Base-by-base conservation (phyloP, 768 basidiomycete genomes). In the Clitopilus hobsonii region DNA sequence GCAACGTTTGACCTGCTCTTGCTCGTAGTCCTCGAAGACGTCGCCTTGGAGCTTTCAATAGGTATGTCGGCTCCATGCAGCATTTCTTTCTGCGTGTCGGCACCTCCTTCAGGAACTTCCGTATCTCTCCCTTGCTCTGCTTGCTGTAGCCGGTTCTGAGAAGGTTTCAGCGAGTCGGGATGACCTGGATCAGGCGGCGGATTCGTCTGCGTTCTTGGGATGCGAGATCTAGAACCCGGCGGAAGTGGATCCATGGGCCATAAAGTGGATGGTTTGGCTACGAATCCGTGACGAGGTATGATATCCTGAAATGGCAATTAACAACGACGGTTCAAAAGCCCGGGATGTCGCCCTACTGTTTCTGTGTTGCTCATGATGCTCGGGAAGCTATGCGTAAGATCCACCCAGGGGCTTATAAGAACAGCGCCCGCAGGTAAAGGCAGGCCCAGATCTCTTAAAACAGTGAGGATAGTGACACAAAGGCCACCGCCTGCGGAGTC, bases 371-470 rank as follows among this genome's bases (percentile, higher is more conserved):
- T 60, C 72, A 89, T 78, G 32, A 90, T 82, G 60, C 84, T 86
- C 0, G 88, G 87, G 64, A 94, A 91, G 51, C 83, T 87, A 62
- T 93, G 91, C 0, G 89, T 92, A n/a, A 94, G 71, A 65, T 93
- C 90, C 11, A 87, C 82, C 85, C 91, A 92, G 2, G 91, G 91
- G 54, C 84, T 87, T 59, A 92, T 88, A 22, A 92, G 71, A 3
- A 89, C 82, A 0, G 85, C 88, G 1, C 89, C 91, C 1, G 88
- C 84, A 2, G 91, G 89, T 62, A 82, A 70, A 1, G 87, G 84
- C 6, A 89, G 62, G 4, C 82, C 84, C 51, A 85, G 70, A 62
- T 94, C 91, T 22, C 91, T 78, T 8, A 93, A 71, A 27, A 84
- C 69, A 24, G 85, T 81, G 8, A 91, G 69, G 5, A 78, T 69